Evolutionary conservation across 129 eudicot genomes (phyloP).

Genomic region (Saposhnikovia divaricata): DNA sequence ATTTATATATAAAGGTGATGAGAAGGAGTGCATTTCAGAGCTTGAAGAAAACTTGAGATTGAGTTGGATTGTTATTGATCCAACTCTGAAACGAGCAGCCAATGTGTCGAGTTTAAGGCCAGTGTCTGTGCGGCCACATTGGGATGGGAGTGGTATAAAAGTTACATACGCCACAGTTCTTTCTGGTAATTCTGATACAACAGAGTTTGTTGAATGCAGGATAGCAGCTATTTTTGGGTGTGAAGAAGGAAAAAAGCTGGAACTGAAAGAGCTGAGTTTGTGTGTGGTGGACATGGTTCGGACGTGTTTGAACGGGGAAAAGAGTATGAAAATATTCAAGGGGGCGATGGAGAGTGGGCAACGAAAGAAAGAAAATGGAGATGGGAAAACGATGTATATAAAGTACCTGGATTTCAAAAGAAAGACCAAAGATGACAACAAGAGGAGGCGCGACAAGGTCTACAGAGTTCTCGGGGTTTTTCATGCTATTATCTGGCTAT

Average conservation of each 20-base stretch:
- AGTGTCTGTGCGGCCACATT: background rate
- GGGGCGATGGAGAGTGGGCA: background rate
- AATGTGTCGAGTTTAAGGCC: conserved; percentile 10
- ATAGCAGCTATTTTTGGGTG: background rate
- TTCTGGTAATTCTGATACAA: background rate
- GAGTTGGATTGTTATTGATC: conserved; percentile 14
- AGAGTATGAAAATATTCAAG: background rate
- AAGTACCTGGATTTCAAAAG: background rate
- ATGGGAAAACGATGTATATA: background rate
- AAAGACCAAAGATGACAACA: background rate
- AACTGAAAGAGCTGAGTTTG: conserved; percentile 4
- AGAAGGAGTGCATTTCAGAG: background rate
- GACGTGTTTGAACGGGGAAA: background rate
- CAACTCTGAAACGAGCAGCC: conserved; percentile 7
- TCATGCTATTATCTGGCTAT: background rate
- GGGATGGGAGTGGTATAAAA: background rate
- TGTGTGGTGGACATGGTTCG: background rate
- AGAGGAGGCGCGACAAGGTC: background rate
- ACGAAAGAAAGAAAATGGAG: background rate
- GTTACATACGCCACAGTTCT: background rate
- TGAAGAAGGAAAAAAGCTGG: background rate
- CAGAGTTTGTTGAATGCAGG: background rate
- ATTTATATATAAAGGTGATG: background rate
- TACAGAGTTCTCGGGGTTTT: background rate
- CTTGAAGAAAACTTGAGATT: background rate